These are phyloP conservation scores for Jaltomata sinuosa DNA, from an alignment of 257 asterid species.

Conservation along the genomic window DNA sequence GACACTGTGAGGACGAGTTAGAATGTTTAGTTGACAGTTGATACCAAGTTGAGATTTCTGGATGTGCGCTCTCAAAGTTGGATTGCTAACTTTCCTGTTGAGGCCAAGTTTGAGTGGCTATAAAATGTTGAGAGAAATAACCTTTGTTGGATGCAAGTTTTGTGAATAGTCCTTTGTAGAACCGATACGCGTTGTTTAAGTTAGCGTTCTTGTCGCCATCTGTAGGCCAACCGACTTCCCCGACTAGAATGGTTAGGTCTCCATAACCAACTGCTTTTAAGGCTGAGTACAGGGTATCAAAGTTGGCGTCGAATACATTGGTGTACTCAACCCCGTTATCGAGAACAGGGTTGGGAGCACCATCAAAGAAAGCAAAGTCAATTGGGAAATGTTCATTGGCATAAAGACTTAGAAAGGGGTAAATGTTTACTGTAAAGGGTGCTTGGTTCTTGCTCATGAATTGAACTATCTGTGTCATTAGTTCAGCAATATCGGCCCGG, in stretches of 20 bases:
- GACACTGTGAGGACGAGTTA: background rate
- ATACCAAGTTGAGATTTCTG: background rate
- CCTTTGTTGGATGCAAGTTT: slow-evolving; percentile 28
- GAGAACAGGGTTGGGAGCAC: slow-evolving; percentile 16
- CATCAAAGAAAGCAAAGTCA: slow-evolving; percentile 41
- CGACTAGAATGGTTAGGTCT: slow-evolving; percentile 22
- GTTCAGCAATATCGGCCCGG: slow-evolving; percentile 20
- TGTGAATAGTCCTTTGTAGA: slow-evolving; percentile 29
- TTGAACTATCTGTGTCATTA: slow-evolving; percentile 33
- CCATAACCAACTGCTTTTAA: slow-evolving; percentile 28
- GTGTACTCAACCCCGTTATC: slow-evolving; percentile 22
- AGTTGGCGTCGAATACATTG: slow-evolving; percentile 40
- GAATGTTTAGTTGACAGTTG: background rate
- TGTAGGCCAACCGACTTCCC: slow-evolving; percentile 46
- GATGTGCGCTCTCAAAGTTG: background rate
- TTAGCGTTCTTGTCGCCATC: slow-evolving; percentile 32
- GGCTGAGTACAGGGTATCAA: slow-evolving; percentile 32
- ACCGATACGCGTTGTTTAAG: slow-evolving; percentile 16
- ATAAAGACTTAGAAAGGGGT: slow-evolving; percentile 39
- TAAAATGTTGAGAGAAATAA: background rate
- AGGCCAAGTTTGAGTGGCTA: background rate
- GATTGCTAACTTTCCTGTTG: background rate
- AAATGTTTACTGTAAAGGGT: slow-evolving; percentile 32
- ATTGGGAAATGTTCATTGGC: slow-evolving; percentile 28
- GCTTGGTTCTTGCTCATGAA: slow-evolving; percentile 30